Percentiles rank a stretch among this genome's conserved stretches.
Conservation (phyloP, 1,139 yeast genomes). For the Taphrina pruni region DNA sequence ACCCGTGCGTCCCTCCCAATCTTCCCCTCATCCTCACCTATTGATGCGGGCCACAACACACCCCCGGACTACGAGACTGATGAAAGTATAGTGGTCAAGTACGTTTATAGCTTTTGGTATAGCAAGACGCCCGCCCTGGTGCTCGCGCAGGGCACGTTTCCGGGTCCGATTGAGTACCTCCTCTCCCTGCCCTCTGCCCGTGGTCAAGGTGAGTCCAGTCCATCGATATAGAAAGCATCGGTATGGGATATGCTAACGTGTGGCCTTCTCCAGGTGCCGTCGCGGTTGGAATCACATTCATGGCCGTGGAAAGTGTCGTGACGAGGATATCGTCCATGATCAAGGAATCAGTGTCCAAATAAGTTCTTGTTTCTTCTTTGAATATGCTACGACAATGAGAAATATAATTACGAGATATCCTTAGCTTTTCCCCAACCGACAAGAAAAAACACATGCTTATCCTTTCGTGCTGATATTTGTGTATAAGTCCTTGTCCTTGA, state of each 20-base stretch:
- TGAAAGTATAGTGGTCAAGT: constrained; percentile 17
- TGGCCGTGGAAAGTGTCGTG: constrained; percentile 14
- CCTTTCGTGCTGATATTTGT: not conserved
- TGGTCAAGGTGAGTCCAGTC: constrained; percentile 7
- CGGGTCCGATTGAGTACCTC: constrained; percentile 11
- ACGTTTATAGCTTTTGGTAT: constrained; percentile 8
- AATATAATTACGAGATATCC: not conserved
- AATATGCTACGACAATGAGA: constrained; percentile 13
- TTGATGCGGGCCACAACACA: too few relatives aligned
- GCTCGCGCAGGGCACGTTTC: constrained; percentile 13
- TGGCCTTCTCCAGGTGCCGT: not conserved
- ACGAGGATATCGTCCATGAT: not conserved
- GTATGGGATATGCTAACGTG: too few relatives aligned
- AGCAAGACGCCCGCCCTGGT: not conserved
- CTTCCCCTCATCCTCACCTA: too few relatives aligned
- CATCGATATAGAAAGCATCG: too few relatives aligned
- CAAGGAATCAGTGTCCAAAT: not conserved
- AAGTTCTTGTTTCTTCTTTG: not conserved
- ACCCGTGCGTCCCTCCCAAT: not conserved
- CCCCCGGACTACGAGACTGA: not conserved
- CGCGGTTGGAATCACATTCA: constrained; percentile 15
- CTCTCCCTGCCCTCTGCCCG: constrained; percentile 21
- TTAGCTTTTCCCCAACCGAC: not conserved
- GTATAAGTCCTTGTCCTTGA: not conserved
- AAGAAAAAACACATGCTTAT: not conserved